Base-by-base conservation (phyloP, 768 basidiomycete genomes). In the Coprinopsis sp. region DNA sequence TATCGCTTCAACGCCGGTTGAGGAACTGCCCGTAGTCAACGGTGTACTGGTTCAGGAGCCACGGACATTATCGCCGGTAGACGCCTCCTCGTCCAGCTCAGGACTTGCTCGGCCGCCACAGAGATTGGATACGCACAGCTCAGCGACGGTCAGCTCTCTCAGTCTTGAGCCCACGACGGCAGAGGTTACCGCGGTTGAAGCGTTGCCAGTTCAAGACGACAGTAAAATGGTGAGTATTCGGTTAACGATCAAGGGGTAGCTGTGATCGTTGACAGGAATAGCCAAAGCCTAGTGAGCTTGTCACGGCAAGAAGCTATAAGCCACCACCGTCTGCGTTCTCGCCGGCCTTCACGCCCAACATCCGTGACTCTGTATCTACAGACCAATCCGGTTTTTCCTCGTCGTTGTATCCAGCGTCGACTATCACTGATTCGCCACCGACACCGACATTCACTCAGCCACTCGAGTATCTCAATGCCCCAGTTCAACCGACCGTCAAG, bases 341-440 rank as follows among this genome's bases (percentile, higher is more conserved):
- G 39, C 72, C 74, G n/a, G 65, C 68, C 19, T 59, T 72, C 22
- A 71, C 71, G 3, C 69, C 69, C 39, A 73, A 75, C 52, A 63
- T 65, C 25, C 77, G 81, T 49, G 80, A 81, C 61, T 82, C 77
- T 13, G 58, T 82, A 14, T 68, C 79, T 27, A 85, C 84, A 3
- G 78, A 82, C 37, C 69, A 79, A 49, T 87, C 87, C 2, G 75
- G 72, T 8, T 73, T 74, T n/a, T 81, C 84, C 13, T 87, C 87
- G 4, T 90, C 89, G 13, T 65, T 87, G 18, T 91, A 90, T 58
- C 87, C 89, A 43, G 71, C 78, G 37, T 87, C 86, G 33, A 81
- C 83, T 4, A 81, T 81, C 6, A 80, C 79, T 33, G 68, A 73
- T 21, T 80, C 82, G 25, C 76, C 70, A 14, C 77, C 82, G 29